These are phyloP conservation scores for Silene conica DNA, from an alignment of 148 eudicot species.

Conservation along the genomic window DNA sequence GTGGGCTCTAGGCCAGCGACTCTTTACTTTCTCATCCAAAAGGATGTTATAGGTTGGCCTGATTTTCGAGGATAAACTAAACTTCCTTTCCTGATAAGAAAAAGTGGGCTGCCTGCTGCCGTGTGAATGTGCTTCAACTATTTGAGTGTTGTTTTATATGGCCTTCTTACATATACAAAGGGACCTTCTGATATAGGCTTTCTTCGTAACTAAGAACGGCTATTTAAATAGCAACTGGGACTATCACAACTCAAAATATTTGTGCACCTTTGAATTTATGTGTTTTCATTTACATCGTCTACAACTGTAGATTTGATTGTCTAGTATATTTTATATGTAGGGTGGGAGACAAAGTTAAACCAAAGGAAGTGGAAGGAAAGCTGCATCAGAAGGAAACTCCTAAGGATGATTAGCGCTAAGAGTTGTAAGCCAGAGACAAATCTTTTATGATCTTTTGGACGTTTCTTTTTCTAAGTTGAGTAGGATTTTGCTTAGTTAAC, in stretches of 20 bases:
- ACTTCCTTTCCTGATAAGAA: too few relatives aligned
- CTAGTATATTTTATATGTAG: conserved; percentile 16
- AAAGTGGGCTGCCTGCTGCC: neutral
- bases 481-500: conserved; percentile 9
- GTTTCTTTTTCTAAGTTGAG: conserved; percentile 7
- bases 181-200: neutral
- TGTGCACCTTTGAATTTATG: neutral
- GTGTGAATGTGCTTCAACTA: neutral
- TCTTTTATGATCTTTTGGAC: neutral
- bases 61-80: too few relatives aligned
- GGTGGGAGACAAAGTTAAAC: conserved; percentile 32
- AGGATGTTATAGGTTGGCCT: too few relatives aligned
- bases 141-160: neutral
- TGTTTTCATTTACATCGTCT: neutral
- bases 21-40: too few relatives aligned
- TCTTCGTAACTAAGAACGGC: too few relatives aligned
- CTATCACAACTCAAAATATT: neutral
- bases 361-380: conserved; percentile 31
- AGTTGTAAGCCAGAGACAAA: neutral
- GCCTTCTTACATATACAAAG: too few relatives aligned
- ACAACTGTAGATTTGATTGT: neutral
- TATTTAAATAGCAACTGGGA: neutral
- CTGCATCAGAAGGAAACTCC: conserved; percentile 26
- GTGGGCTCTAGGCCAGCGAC: neutral
- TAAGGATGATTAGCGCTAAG: conserved; percentile 27